Evolutionary conservation across 2,329 filamentous ascomycete species (phyloP).

Genomic region (Talaromyces amestolkiae): DNA sequence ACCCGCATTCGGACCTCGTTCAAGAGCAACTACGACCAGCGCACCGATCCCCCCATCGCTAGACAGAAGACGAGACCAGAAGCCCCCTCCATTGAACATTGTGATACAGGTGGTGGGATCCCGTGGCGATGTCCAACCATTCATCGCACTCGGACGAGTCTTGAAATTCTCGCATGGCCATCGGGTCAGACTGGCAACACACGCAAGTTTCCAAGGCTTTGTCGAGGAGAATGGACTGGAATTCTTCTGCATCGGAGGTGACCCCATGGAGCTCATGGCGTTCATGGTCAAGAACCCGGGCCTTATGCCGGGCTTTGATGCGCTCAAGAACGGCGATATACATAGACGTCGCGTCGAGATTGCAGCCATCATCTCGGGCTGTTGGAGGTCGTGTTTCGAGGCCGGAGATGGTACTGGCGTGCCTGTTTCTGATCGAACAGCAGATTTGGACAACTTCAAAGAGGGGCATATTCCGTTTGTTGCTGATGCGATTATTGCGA

Average conservation of each 20-base stretch:
- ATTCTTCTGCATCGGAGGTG: conserved; percentile 74
- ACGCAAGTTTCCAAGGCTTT: conserved; percentile 65
- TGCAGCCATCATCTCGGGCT: conserved; percentile 75
- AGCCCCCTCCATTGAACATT: conserved; percentile 54
- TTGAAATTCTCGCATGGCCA: conserved; percentile 66
- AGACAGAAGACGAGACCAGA: conserved; percentile 54
- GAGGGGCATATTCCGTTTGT: conserved; percentile 61
- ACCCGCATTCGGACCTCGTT: conserved; percentile 58
- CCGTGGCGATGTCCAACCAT: conserved; percentile 73
- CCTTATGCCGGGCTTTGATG: conserved; percentile 77
- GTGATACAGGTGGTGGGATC: conserved; percentile 75
- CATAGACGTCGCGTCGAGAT: conserved; percentile 72
- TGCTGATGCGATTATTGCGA: conserved; percentile 84
- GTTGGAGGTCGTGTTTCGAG: conserved; percentile 83
- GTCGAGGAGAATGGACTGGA: conserved; percentile 69
- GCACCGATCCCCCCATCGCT: conserved; percentile 64
- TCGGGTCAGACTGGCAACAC: conserved; percentile 70
- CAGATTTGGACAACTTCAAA: conserved; percentile 42
- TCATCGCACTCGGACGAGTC: conserved; percentile 66
- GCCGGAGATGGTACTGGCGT: conserved; percentile 62
- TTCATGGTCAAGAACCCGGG: conserved; percentile 92
- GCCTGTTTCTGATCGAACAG: conserved; percentile 31
- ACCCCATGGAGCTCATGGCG: conserved; percentile 74
- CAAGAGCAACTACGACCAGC: conserved; percentile 31
- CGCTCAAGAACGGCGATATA: conserved; percentile 73